These are phyloP conservation scores for Ceratocystis lukuohia DNA, from an alignment of 2,329 filamentous ascomycete species.

Conservation along the genomic window DNA sequence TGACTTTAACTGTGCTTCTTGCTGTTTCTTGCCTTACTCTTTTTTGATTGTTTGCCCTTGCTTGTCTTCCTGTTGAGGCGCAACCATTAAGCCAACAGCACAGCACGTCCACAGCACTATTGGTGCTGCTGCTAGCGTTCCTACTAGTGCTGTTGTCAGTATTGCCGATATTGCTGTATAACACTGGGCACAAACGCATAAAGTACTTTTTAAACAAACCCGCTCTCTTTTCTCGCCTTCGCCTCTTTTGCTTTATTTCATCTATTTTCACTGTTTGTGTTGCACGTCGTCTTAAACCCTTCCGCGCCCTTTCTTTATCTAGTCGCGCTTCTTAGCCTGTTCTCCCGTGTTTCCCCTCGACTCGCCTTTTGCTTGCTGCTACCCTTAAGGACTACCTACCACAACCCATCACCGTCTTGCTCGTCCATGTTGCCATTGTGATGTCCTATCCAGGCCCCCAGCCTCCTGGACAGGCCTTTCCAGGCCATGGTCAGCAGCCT, in stretches of 20 bases:
- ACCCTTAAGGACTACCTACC: neutral
- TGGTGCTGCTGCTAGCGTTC: neutral
- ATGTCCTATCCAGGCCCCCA: conserved; percentile 29
- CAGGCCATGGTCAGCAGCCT: conserved; percentile 23
- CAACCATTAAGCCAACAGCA: neutral
- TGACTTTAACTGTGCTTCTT: no score
- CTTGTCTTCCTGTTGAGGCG: no score
- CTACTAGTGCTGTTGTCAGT: neutral
- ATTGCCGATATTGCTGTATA: neutral
- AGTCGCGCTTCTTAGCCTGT: neutral
- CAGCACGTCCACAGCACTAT: neutral
- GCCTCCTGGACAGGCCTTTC: conserved; percentile 25
- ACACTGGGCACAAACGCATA: no score
- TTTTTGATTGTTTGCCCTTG: no score
- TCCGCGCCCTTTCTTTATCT: neutral
- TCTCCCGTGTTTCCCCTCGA: neutral
- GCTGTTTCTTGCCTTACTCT: no score
- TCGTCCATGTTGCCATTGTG: conserved; percentile 22
- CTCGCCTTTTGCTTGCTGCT: neutral
- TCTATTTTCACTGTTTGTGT: neutral
- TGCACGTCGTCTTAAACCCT: neutral
- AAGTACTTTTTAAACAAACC: neutral
- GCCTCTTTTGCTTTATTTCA: neutral
- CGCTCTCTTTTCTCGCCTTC: neutral
- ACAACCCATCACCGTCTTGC: neutral